Evolutionary conservation across 2,329 filamentous ascomycete genomes (phyloP).

Genomic region (Botryotinia calthae): DNA sequence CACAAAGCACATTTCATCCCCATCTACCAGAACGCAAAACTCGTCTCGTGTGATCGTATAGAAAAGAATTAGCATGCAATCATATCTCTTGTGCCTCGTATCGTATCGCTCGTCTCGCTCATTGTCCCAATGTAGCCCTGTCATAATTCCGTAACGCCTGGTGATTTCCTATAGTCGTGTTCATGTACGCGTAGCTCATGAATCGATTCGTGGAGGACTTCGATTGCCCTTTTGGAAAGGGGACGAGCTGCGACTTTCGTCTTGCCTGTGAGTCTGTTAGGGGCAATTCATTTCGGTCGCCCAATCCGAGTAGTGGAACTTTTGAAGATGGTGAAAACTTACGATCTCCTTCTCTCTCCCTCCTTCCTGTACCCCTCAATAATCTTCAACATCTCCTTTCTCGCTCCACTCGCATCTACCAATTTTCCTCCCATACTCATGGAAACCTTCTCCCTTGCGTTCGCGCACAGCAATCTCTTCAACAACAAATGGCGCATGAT

Average conservation of each 20-base stretch:
- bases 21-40: neutral
- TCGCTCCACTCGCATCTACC: conserved; percentile 74
- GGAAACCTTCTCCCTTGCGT: conserved; percentile 79
- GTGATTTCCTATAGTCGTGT: neutral
- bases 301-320: no score
- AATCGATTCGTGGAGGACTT: conserved; percentile 29
- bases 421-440: conserved; percentile 89
- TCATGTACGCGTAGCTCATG: conserved; percentile 14
- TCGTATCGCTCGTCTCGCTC: neutral
- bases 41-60: neutral
- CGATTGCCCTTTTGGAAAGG: conserved; percentile 21
- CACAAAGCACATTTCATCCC: neutral
- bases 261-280: conserved; percentile 16
- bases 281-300: neutral
- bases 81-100: conserved; percentile 11
- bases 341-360: conserved; percentile 80
- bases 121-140: neutral
- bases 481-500: conserved; percentile 92
- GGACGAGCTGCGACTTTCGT: conserved; percentile 25
- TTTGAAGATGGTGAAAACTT: conserved; percentile 43
- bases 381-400: conserved; percentile 88
- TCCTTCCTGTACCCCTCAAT: conserved; percentile 86
- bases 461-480: conserved; percentile 74
- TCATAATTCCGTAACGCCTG: conserved; percentile 5
- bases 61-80: neutral